Percentiles rank a stretch among this genome's conserved stretches.
phyloP scores from a whole-genome alignment of 2,329 filamentous ascomycete species.

The Colletotrichum cordylinicola region DNA sequence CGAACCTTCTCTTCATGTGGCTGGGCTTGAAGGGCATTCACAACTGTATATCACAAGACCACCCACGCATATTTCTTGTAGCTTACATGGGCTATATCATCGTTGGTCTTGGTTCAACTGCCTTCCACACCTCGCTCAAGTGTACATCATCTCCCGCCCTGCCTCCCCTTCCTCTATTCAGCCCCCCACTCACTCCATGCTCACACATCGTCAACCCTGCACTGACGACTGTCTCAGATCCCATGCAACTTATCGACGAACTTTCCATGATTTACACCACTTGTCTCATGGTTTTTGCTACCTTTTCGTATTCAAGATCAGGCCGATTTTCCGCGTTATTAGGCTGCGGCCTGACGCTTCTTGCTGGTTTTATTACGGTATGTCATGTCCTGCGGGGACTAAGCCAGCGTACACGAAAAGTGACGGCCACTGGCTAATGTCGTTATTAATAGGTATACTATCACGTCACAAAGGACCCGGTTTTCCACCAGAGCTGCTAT shows the following conservation, averaged over 20 bases:
- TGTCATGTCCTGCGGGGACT: slow-evolving; percentile 37
- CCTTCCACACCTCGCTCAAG: slow-evolving; percentile 63
- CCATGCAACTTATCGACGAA: slow-evolving; percentile 66
- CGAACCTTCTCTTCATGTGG: slow-evolving; percentile 82
- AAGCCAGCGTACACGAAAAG: neutral
- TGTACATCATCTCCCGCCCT: slow-evolving; percentile 42
- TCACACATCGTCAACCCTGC: neutral
- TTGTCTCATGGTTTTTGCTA: slow-evolving; percentile 65
- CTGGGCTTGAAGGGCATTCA: slow-evolving; percentile 77
- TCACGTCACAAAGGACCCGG: slow-evolving; percentile 80
- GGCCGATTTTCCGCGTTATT: slow-evolving; percentile 55
- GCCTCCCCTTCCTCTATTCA: neutral
- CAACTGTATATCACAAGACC: slow-evolving; percentile 74
- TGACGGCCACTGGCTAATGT: neutral
- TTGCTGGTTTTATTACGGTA: slow-evolving; percentile 75
- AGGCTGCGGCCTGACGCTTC: slow-evolving; percentile 58
- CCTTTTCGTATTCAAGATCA: slow-evolving; percentile 73
- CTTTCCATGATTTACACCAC: slow-evolving; percentile 67
- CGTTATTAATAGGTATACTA: slow-evolving; percentile 53
- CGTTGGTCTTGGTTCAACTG: slow-evolving; percentile 60
- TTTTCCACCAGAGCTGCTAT: slow-evolving; percentile 84
- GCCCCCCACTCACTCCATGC: neutral
- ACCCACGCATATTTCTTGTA: slow-evolving; percentile 78
- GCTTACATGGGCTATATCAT: slow-evolving; percentile 59
- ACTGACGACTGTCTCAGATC: slow-evolving; percentile 42